Conservation (phyloP, 2,329 filamentous ascomycete species). For the Acrocalymma vagum region DNA sequence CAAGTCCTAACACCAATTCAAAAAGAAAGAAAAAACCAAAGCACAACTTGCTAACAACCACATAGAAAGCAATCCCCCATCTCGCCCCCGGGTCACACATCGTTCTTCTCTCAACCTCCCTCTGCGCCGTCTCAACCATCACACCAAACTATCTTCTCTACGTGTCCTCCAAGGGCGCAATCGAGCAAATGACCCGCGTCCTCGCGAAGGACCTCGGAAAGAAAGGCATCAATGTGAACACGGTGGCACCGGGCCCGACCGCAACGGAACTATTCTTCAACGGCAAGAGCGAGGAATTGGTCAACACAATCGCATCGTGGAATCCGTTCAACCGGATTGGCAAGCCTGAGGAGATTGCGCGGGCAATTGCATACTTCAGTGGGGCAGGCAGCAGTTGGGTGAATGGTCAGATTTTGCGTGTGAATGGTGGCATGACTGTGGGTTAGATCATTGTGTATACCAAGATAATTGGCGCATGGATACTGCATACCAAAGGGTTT, state of each 20-base stretch:
- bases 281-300: constrained; percentile 44
- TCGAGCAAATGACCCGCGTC: constrained; percentile 66
- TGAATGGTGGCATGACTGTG: constrained; percentile 37
- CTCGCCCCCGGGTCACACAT: constrained; percentile 21
- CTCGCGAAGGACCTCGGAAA: constrained; percentile 64
- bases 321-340: constrained; percentile 31
- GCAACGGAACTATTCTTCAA: constrained; percentile 64
- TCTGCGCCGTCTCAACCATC: constrained; percentile 21
- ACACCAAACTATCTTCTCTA: constrained; percentile 51
- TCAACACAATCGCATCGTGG: constrained; percentile 24
- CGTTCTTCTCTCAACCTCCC: constrained; percentile 28
- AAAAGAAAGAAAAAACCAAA: neutral
- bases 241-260: constrained; percentile 63
- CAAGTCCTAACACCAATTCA: constrained; percentile 1
- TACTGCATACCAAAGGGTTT: too few relatives aligned
- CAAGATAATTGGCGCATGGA: too few relatives aligned
- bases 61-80: constrained; percentile 32
- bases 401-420: constrained; percentile 37
- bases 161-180: constrained; percentile 64
- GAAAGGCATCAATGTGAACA: constrained; percentile 62
- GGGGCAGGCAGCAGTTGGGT: constrained; percentile 29
- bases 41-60: constrained; percentile 47
- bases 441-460: too few relatives aligned
- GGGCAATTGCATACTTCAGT: constrained; percentile 27
- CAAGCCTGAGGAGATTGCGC: constrained; percentile 34